Evolutionary conservation across 2,329 filamentous ascomycete genomes (phyloP).

Genomic region (Pseudocercospora cruenta): DNA sequence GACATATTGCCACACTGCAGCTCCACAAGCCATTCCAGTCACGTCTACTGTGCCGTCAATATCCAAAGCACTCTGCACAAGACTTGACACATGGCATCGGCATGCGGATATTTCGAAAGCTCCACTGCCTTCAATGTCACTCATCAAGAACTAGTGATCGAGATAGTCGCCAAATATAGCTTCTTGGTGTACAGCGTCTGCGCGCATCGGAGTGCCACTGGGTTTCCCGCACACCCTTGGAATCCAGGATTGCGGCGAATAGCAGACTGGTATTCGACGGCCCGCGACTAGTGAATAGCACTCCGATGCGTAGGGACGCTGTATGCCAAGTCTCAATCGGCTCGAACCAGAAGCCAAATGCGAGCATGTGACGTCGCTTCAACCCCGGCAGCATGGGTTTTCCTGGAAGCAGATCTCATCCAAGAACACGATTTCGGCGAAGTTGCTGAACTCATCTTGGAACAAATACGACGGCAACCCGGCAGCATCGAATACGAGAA

Average conservation of each 20-base stretch:
- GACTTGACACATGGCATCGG: background rate
- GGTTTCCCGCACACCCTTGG: background rate
- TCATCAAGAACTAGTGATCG: background rate
- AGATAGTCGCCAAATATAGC: background rate
- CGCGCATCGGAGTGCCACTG: background rate
- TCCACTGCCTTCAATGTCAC: background rate
- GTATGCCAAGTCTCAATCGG: background rate
- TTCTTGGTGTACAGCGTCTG: background rate
- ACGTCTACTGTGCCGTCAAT: background rate
- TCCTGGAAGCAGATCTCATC: background rate
- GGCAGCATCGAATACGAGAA: background rate
- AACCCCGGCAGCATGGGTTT: background rate
- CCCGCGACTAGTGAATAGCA: too few species aligned
- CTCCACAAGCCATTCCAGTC: background rate
- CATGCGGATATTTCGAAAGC: background rate
- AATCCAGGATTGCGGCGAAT: too few species aligned
- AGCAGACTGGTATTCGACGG: too few species aligned
- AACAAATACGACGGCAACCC: background rate
- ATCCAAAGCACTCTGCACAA: too few species aligned
- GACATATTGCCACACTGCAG: background rate
- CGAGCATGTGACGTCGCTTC: slow-evolving; percentile 1
- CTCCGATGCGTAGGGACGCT: too few species aligned
- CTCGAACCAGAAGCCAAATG: background rate
- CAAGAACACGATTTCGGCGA: slow-evolving; percentile 1
- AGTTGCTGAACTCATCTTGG: background rate